Evolutionary conservation across 2,329 filamentous ascomycete genomes (phyloP), one percentile per base, ranked within the genome.

Genomic region (Colletotrichum sp.): DNA sequence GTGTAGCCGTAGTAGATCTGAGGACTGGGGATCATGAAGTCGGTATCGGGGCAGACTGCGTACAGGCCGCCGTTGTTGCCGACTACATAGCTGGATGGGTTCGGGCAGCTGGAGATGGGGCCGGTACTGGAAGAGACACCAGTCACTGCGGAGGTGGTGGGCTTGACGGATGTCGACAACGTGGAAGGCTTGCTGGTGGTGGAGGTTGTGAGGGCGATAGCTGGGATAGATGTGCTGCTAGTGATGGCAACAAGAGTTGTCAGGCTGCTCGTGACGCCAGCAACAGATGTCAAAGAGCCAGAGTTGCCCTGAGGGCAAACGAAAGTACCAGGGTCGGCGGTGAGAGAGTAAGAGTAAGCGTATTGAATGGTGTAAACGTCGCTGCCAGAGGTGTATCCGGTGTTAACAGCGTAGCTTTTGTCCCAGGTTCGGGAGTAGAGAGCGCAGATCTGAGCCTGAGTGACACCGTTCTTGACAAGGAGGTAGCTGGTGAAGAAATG

Each of bases 361-460:
- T 69, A 73, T 24, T 69, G 65, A 30, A 73, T 73, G 4, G 64
- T 69, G 65, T 73, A 73, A n/a, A 56, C 24, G 4, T 73, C 71
- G 7, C 38, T 62, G 30, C 71, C 71, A 3, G 64, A 63, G 9
- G 65, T 38, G 30, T 69, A 69, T 43, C 71, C 71, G 2, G 56
- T 73, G 38, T 73, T 73, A 16, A 58, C 62, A 0, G 71, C 71
- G 7, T 69, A 69, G 56, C 56, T 34, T 16, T 69, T 36, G 7
- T 73, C 71, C 71, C 71, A 73, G 13, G 65, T 56, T 3, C 65
- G 65, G 4, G 71, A 73, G 32, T 73, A 73, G 5, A 73, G 38
- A 16, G 65, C 65, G 56, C 71, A 73, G 10, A 69, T 69, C 24
- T 73, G 71, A 32, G 64, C 71, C 30, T 73, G 64, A 0, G 58